A percentile compares a stretch with the other conserved stretches of the same genome.
These are phyloP conservation scores for Aspergillus sergii DNA, from an alignment of 2,329 filamentous ascomycete species.

Conservation along the genomic window DNA sequence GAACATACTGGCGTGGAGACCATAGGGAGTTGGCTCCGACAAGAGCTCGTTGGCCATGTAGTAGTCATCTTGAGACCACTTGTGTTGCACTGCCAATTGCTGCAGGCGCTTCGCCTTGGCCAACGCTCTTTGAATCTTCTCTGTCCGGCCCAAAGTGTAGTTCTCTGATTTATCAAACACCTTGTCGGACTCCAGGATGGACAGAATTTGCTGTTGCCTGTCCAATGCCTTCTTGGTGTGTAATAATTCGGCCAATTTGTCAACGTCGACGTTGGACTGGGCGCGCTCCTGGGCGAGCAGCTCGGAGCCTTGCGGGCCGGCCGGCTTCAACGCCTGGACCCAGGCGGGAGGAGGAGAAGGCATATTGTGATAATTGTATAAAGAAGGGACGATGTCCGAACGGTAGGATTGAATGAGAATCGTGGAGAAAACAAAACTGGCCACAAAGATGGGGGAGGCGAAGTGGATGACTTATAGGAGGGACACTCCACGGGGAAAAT, in stretches of 20 bases:
- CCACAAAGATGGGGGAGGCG: not conserved
- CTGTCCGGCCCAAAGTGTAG: constrained; percentile 71
- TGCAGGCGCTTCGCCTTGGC: constrained; percentile 71
- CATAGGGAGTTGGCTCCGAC: constrained; percentile 73
- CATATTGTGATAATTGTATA: constrained; percentile 27
- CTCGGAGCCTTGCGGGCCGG: constrained; percentile 69
- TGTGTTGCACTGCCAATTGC: constrained; percentile 66
- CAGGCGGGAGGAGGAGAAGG: constrained; percentile 57
- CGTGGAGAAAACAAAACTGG: not conserved
- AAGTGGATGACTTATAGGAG: not conserved
- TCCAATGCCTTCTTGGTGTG: constrained; percentile 68
- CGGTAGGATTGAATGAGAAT: constrained; percentile 1
- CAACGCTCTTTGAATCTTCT: constrained; percentile 69
- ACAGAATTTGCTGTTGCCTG: constrained; percentile 62
- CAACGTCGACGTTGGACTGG: constrained; percentile 67
- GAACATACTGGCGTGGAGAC: constrained; percentile 72
- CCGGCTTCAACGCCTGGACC: constrained; percentile 68
- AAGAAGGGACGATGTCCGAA: not conserved
- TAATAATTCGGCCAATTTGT: constrained; percentile 68
- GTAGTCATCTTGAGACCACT: constrained; percentile 69
- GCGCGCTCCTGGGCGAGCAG: constrained; percentile 70
- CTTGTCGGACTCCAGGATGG: constrained; percentile 66
- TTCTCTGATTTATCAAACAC: constrained; percentile 79
- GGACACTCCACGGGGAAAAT: constrained; percentile 8
- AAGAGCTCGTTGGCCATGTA: constrained; percentile 68